phyloP scores from a whole-genome alignment of 1,139 yeast genomes.

The Geotrichum bryndzae region DNA sequence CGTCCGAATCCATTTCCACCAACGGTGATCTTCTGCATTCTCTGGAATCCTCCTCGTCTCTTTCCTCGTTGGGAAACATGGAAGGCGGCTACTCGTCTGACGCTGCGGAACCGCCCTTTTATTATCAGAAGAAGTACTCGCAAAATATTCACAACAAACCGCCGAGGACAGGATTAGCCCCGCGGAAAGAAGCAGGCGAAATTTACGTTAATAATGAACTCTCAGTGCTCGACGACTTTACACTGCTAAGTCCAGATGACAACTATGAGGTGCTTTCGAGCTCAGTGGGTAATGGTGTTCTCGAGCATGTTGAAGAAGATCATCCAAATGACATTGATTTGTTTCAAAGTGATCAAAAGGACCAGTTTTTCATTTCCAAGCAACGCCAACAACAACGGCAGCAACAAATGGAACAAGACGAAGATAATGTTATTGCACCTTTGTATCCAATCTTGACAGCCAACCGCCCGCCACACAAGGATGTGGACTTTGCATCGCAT shows the following conservation, averaged over 20 bases:
- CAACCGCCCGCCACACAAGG: slow-evolving; percentile 17
- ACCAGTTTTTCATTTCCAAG: slow-evolving; percentile 2
- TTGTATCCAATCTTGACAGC: slow-evolving; percentile 16
- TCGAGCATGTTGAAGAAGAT: not conserved
- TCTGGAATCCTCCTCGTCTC: slow-evolving; percentile 7
- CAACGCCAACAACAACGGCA: not conserved
- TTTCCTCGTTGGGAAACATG: slow-evolving; percentile 2
- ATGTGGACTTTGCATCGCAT: slow-evolving; percentile 6
- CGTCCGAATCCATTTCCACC: slow-evolving; percentile 1
- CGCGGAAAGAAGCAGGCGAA: slow-evolving; percentile 12
- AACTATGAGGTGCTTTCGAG: slow-evolving; percentile 15
- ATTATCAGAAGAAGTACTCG: not conserved
- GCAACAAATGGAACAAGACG: not conserved
- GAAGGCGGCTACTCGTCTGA: slow-evolving; percentile 4
- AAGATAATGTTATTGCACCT: slow-evolving; percentile 3
- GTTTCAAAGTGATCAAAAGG: slow-evolving; percentile 7
- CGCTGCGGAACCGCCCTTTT: slow-evolving; percentile 2
- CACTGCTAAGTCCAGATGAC: slow-evolving; percentile 17
- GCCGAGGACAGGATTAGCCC: not conserved
- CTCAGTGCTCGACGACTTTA: slow-evolving; percentile 14
- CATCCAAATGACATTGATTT: not conserved
- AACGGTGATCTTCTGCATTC: slow-evolving; percentile 12
- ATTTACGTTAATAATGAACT: slow-evolving; percentile 8
- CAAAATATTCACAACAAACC: not conserved
- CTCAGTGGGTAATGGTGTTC: not conserved